Percentiles rank a stretch among this genome's conserved stretches.
phyloP scores from a whole-genome alignment of 495 filamentous ascomycete species.

The Neurospora sp. region DNA sequence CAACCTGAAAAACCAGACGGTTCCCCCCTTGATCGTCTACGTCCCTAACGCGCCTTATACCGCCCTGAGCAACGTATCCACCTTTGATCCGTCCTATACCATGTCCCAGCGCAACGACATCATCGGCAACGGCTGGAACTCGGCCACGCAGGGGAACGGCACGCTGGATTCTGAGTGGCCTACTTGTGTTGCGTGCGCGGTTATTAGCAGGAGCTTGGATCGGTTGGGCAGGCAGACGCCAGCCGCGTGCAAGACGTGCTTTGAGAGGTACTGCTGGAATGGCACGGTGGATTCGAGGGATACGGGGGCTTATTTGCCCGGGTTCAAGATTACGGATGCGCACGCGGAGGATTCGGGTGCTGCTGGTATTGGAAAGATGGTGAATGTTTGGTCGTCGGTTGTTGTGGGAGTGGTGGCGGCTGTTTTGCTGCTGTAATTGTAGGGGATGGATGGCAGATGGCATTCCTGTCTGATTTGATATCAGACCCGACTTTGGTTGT shows the following conservation, averaged over 20 bases:
- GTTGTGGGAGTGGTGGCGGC: conserved; percentile 3
- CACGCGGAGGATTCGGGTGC: conserved; percentile 1
- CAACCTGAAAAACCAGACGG: conserved; percentile 8
- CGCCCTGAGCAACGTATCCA: conserved; percentile 60
- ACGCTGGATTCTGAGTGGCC: conserved; percentile 64
- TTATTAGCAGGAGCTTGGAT: conserved; percentile 64
- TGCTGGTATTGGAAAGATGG: background rate
- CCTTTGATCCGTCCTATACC: conserved; percentile 54
- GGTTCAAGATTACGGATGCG: conserved; percentile 15
- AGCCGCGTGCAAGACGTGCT: conserved; percentile 61
- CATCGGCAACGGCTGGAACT: conserved; percentile 74
- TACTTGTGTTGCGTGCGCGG: conserved; percentile 76
- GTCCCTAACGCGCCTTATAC: conserved; percentile 81
- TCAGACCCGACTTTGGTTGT: background rate
- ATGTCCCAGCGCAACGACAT: conserved; percentile 58
- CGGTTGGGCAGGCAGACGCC: conserved; percentile 56
- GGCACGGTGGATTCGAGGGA: conserved; percentile 46
- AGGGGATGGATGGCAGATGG: background rate
- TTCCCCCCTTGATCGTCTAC: conserved; percentile 72
- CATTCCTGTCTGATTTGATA: background rate
- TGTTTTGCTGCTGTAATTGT: background rate
- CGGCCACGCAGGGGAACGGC: conserved; percentile 71
- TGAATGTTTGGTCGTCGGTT: background rate
- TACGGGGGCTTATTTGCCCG: conserved; percentile 22
- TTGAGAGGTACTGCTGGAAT: conserved; percentile 80